Base-by-base conservation (phyloP, 2,329 filamentous ascomycete species). In the Talaromyces piceae region DNA sequence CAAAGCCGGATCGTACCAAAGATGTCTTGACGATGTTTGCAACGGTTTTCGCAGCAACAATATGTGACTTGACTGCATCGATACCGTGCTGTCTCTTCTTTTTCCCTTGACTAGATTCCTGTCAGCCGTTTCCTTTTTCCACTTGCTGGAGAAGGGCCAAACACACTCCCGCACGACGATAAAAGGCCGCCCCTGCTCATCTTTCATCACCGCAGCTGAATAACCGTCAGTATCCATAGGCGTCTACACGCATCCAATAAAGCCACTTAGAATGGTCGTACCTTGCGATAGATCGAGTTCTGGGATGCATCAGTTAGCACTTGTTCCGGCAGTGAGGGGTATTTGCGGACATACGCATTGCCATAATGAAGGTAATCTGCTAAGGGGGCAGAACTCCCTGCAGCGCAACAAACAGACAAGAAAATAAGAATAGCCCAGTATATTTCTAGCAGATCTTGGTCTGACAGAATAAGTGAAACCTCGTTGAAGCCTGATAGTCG, bases 21-120 rank as follows among this genome's bases (percentile, higher is more conserved):
- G 94, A 98, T 55, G 89, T 93, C 79, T 95, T 96, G 73, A 98
- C 89, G 63, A 98, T 93, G 74, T 90, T 95, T 61, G 93, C 87
- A 62, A 98, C 91, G 53, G 93, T 97, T 68, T 91, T 85, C 50
- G 94, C 94, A 55, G 93, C 91, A 63, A 97, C 83, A 64, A 98
- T 98, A 75, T 98, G 94, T 64, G 90, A 89, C 75, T 98, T 98
- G 71, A 98, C 89, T 49, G 93, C 93, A 67, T 98, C 93, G 71
- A 86, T 96, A 65, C 93, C 93, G 70, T 93, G 91, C 66, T 93
- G 88, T 71, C 93, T 85, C 81, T 90, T 95, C 83, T 97, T 98
- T 77, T 84, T 95, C 68, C 91, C 91, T 73, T 98, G 93, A 69
- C 90, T 95, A 63, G 46, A 57, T 47, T 20, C 30, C 33, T 26